These are phyloP conservation scores for Pleurotus salmoneostramineus DNA, from an alignment of 768 basidiomycete genomes.

Conservation along the genomic window DNA sequence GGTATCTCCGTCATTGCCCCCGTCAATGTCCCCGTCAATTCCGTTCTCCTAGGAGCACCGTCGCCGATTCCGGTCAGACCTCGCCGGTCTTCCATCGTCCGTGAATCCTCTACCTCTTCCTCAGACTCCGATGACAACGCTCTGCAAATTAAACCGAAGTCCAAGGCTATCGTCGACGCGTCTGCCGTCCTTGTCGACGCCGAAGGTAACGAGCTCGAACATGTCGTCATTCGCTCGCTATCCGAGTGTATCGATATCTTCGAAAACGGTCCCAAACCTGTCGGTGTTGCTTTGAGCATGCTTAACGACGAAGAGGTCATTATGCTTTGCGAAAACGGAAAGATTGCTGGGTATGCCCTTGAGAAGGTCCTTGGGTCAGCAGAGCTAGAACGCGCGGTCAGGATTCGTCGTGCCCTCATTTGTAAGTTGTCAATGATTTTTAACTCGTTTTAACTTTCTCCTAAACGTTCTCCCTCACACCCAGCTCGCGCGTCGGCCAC, in stretches of 20 bases:
- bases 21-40: slow-evolving; percentile 12
- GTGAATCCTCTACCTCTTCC: neutral
- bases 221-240: slow-evolving; percentile 42
- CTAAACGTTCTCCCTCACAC: slow-evolving; percentile 7
- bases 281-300: slow-evolving; percentile 49
- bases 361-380: slow-evolving; percentile 81
- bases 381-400: slow-evolving; percentile 82
- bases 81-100: slow-evolving; percentile 2
- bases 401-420: slow-evolving; percentile 82
- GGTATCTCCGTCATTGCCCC: slow-evolving; percentile 14
- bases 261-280: slow-evolving; percentile 65
- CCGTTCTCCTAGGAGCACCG: slow-evolving; percentile 3
- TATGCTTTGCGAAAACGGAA: slow-evolving; percentile 81
- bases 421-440: slow-evolving; percentile 56
- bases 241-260: slow-evolving; percentile 81
- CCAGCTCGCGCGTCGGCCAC: slow-evolving; percentile 82
- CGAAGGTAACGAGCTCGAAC: slow-evolving; percentile 10
- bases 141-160: neutral
- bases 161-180: slow-evolving; percentile 2
- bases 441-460: neutral
- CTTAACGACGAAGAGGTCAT: slow-evolving; percentile 93
- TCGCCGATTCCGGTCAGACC: neutral
- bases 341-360: slow-evolving; percentile 91
- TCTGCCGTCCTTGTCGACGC: neutral
- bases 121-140: slow-evolving; percentile 6